These are phyloP conservation scores for Cordia subcordata DNA, from an alignment of 257 asterid genomes.

Conservation along the genomic window DNA sequence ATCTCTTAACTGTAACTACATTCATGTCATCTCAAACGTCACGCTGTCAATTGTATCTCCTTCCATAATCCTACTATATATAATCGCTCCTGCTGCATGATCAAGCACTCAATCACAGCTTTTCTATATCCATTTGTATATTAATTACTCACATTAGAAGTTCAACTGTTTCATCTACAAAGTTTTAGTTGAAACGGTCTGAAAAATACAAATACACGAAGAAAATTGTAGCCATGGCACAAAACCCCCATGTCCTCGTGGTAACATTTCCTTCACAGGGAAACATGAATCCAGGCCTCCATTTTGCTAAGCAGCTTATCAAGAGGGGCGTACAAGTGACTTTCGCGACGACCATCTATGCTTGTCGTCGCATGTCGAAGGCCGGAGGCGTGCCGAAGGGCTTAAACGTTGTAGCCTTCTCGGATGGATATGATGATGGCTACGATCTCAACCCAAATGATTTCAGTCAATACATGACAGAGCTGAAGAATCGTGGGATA, in stretches of 20 bases:
- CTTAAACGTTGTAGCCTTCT: conserved; percentile 34
- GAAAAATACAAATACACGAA: no score
- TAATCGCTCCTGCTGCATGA: no score
- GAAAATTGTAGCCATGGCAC: no score
- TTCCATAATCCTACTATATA: no score
- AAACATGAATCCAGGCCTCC: conserved; percentile 67
- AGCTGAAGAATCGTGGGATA: conserved; percentile 28
- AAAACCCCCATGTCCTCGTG: conserved; percentile 36
- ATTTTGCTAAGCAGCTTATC: conserved; percentile 41
- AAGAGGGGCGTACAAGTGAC: conserved; percentile 47
- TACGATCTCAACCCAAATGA: conserved; percentile 13
- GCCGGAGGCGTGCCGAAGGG: conserved; percentile 11
- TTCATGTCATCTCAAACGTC: no score
- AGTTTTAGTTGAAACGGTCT: no score
- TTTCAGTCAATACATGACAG: conserved; percentile 11
- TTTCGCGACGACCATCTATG: conserved; percentile 34
- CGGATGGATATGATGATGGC: conserved; percentile 56
- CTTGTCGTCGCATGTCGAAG: not conserved
- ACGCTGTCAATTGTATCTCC: no score
- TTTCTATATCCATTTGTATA: no score
- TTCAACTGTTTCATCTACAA: no score
- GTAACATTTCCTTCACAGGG: conserved; percentile 57
- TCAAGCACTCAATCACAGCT: no score
- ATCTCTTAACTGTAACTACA: no score
- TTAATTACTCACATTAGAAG: no score